phyloP scores from a whole-genome alignment of 108 stramenopile species.

The Skeletonema menzelii region DNA sequence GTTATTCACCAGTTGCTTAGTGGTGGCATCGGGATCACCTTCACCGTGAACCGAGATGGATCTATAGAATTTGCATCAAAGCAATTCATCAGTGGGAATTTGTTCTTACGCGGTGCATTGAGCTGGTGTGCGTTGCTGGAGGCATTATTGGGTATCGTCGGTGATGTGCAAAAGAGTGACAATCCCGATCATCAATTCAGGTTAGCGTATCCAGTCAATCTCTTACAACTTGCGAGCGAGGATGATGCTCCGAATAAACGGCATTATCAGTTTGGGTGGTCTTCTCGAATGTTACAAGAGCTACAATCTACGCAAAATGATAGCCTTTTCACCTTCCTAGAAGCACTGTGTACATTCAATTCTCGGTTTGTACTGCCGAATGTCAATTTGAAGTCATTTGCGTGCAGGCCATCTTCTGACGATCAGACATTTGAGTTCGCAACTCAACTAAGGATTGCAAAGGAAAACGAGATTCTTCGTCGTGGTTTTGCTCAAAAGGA shows the following conservation, averaged over 20 bases:
- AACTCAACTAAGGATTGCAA: constrained; percentile 13
- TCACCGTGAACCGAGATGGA: constrained; percentile 15
- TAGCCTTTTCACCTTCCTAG: constrained; percentile 18
- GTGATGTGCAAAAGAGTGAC: constrained; percentile 4
- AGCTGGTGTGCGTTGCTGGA: constrained; percentile 41
- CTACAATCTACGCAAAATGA: background rate
- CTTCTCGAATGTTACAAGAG: constrained; percentile 33
- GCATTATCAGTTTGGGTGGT: constrained; percentile 26
- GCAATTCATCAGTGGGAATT: constrained; percentile 31
- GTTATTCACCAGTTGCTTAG: constrained; percentile 35
- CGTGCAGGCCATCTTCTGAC: constrained; percentile 1
- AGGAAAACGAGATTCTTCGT: background rate
- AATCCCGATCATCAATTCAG: constrained; percentile 1
- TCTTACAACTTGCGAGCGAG: constrained; percentile 5
- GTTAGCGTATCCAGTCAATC: constrained; percentile 22
- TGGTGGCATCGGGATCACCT: constrained; percentile 33
- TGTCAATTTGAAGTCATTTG: constrained; percentile 3
- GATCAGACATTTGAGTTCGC: constrained; percentile 19
- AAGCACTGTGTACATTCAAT: constrained; percentile 19
- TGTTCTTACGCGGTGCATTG: constrained; percentile 40
- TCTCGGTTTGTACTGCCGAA: constrained; percentile 18
- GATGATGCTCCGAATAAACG: constrained; percentile 23
- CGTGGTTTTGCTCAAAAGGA: constrained; percentile 11
- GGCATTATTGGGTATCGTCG: constrained; percentile 32
- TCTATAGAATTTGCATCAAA: constrained; percentile 30